A percentile compares a stretch with the other conserved stretches of the same genome.
Conservation (phyloP, 202 grass and related monocot genomes). For the Brachypodium distachyon region DNA sequence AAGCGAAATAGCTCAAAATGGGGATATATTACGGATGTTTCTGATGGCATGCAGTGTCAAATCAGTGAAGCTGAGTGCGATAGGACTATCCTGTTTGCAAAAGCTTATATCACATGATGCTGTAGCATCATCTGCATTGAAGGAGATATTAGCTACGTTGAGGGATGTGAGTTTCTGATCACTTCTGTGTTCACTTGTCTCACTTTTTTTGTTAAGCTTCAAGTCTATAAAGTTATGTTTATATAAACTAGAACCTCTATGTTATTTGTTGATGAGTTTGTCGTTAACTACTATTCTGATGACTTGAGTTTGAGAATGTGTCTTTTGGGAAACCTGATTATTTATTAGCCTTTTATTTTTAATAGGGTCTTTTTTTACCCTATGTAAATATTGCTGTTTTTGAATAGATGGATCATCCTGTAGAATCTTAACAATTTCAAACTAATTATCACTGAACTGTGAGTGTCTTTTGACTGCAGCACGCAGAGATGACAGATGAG, state of each 20-base stretch:
- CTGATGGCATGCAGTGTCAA: conserved; percentile 92
- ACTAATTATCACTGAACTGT: conserved; percentile 20
- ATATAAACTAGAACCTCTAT: neutral
- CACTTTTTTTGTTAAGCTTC: neutral
- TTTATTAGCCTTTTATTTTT: conserved; percentile 6
- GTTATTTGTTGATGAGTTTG: neutral
- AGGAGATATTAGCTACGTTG: conserved; percentile 84
- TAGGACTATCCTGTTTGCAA: conserved; percentile 96
- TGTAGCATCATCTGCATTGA: conserved; percentile 75
- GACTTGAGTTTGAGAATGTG: neutral
- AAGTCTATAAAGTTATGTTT: neutral
- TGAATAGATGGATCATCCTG: conserved; percentile 5
- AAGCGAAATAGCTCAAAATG: conserved; percentile 89
- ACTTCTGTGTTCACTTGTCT: neutral
- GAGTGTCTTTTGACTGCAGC: conserved; percentile 43
- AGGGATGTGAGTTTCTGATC: conserved; percentile 65
- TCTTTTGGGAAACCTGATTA: conserved; percentile 2
- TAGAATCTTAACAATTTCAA: conserved; percentile 13
- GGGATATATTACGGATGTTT: conserved; percentile 88
- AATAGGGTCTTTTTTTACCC: neutral
- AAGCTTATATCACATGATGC: conserved; percentile 95
- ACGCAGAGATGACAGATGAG: conserved; percentile 91
- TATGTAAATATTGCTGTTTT: neutral
- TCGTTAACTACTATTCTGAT: conserved; percentile 7
- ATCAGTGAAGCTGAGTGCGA: conserved; percentile 88